Evolutionary conservation across 129 eudicot species (phyloP).

Genomic region (Saposhnikovia divaricata): DNA sequence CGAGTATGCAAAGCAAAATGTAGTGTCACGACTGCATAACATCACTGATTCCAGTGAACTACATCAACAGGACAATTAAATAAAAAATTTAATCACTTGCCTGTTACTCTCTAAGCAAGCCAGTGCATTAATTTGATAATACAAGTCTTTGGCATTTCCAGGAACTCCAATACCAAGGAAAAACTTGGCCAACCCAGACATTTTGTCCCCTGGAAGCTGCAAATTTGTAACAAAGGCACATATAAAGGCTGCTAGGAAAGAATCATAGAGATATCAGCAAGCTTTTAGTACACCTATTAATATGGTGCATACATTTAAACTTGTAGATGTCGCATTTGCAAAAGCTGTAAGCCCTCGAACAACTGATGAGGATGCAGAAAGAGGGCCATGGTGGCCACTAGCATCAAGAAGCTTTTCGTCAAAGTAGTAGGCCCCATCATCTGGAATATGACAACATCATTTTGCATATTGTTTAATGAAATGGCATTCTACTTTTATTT

Average conservation of each 20-base stretch:
- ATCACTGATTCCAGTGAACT: neutral
- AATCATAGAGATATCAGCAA: neutral
- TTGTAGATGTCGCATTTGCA: slow-evolving; percentile 53
- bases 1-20: neutral
- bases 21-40: neutral
- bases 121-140: slow-evolving; percentile 68
- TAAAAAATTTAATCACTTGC: slow-evolving; percentile 34
- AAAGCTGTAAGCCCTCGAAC: slow-evolving; percentile 73
- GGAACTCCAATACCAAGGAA: slow-evolving; percentile 83
- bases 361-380: slow-evolving; percentile 75
- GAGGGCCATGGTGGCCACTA: slow-evolving; percentile 61
- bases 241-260: slow-evolving; percentile 6
- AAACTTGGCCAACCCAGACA: slow-evolving; percentile 85
- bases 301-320: slow-evolving; percentile 40
- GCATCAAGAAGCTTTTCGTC: slow-evolving; percentile 83
- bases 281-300: neutral
- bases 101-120: slow-evolving; percentile 65
- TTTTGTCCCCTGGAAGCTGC: slow-evolving; percentile 79
- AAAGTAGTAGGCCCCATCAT: slow-evolving; percentile 90
- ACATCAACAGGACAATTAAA: neutral
- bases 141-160: slow-evolving; percentile 76
- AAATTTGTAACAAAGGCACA: slow-evolving; percentile 13
- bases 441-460: slow-evolving; percentile 24
- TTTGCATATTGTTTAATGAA: neutral
- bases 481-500: neutral